These are phyloP conservation scores for Lasiosphaeria miniovina DNA, from an alignment of 495 filamentous ascomycete genomes.

Conservation along the genomic window DNA sequence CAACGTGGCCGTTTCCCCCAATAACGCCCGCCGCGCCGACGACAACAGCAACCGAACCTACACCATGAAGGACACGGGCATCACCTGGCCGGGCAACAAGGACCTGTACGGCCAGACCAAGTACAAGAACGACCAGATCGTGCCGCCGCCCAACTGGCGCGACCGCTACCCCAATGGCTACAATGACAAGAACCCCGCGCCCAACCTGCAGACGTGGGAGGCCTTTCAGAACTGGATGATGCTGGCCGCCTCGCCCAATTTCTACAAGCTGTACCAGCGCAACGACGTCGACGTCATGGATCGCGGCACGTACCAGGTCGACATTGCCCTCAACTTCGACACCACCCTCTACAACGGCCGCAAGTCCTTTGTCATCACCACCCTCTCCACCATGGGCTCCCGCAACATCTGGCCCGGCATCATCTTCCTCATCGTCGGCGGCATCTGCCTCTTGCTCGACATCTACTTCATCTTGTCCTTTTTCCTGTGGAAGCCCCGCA, in stretches of 20 bases:
- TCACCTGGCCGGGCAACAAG: slow-evolving; percentile 82
- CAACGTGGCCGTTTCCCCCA: slow-evolving; percentile 31
- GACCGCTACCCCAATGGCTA: slow-evolving; percentile 64
- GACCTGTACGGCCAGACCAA: slow-evolving; percentile 67
- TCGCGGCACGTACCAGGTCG: slow-evolving; percentile 61
- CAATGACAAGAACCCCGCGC: slow-evolving; percentile 56
- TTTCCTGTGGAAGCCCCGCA: slow-evolving; percentile 82
- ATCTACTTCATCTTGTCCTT: slow-evolving; percentile 84
- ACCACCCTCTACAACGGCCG: slow-evolving; percentile 81
- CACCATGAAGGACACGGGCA: slow-evolving; percentile 68
- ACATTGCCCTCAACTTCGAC: slow-evolving; percentile 63
- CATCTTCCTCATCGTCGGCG: slow-evolving; percentile 90
- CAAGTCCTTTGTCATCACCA: slow-evolving; percentile 92
- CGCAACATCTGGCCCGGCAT: slow-evolving; percentile 96
- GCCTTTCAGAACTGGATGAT: slow-evolving; percentile 98
- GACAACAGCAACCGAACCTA: slow-evolving; percentile 47
- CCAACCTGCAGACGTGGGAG: slow-evolving; percentile 67
- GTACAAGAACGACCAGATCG: slow-evolving; percentile 58
- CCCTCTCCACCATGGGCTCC: slow-evolving; percentile 90
- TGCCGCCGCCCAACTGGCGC: slow-evolving; percentile 85
- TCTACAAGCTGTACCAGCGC: slow-evolving; percentile 83
- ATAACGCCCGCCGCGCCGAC: slow-evolving; percentile 18
- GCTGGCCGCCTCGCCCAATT: slow-evolving; percentile 90
- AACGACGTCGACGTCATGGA: slow-evolving; percentile 71
- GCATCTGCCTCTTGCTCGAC: slow-evolving; percentile 85